Conservation (phyloP, 2,329 filamentous ascomycete species). For the Fusarium compactum region DNA sequence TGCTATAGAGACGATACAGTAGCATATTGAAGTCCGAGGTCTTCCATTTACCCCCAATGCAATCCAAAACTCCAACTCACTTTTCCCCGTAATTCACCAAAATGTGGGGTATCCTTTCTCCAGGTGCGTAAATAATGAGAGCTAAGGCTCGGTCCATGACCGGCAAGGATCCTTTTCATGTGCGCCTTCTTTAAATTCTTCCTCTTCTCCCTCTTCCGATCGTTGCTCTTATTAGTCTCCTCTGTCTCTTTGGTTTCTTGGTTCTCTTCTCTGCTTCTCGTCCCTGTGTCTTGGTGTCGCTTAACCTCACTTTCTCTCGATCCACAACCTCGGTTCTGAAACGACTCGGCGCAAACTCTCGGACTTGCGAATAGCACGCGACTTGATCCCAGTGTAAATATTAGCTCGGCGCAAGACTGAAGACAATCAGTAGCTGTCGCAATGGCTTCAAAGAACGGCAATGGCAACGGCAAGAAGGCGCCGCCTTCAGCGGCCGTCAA, state of each 20-base stretch:
- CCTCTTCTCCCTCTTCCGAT: conserved; percentile 18
- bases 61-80: conserved; percentile 25
- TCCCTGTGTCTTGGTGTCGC: background rate
- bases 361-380: background rate
- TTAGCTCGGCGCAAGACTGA: conserved; percentile 4
- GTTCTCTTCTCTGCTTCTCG: background rate
- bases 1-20: background rate
- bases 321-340: conserved; percentile 40
- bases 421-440: conserved; percentile 14
- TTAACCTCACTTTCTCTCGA: conserved; percentile 2
- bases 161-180: conserved; percentile 29
- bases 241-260: background rate
- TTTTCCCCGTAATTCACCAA: conserved; percentile 20
- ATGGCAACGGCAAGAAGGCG: conserved; percentile 68
- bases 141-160: conserved; percentile 28
- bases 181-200: conserved; percentile 32
- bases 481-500: conserved; percentile 89
- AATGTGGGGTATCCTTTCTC: conserved; percentile 38
- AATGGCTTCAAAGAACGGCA: conserved; percentile 51
- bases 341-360: conserved; percentile 26
- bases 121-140: conserved; percentile 37
- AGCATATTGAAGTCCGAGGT: conserved; percentile 12
- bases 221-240: conserved; percentile 7
- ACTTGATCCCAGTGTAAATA: background rate
- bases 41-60: conserved; percentile 30